Evolutionary conservation across 2,329 filamentous ascomycete species (phyloP).

Genomic region (Juglanconis oblonga): DNA sequence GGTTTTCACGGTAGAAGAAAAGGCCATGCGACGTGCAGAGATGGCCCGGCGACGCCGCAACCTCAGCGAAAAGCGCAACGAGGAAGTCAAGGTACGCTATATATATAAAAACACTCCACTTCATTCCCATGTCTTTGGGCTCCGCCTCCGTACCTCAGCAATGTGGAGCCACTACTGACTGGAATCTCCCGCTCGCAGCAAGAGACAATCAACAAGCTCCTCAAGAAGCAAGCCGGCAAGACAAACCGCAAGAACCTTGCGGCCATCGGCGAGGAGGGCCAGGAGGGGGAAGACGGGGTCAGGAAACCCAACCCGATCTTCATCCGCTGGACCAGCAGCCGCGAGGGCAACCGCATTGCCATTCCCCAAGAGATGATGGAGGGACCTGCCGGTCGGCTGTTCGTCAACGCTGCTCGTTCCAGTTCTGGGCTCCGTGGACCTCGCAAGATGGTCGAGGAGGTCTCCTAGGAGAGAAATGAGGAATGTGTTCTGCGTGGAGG

Average conservation of each 20-base stretch:
- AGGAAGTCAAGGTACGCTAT: constrained; percentile 56
- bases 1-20: constrained; percentile 58
- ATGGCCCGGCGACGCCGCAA: constrained; percentile 61
- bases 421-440: constrained; percentile 23
- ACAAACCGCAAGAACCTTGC: constrained; percentile 53
- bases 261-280: constrained; percentile 47
- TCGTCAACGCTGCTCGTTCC: constrained; percentile 32
- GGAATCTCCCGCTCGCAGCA: constrained; percentile 1
- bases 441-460: constrained; percentile 55
- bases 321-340: constrained; percentile 69
- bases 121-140: no score
- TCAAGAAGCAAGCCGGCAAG: constrained; percentile 83
- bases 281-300: constrained; percentile 26
- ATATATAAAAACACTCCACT: no score
- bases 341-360: constrained; percentile 59
- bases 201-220: constrained; percentile 85
- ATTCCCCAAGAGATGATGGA: constrained; percentile 68
- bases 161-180: background rate
- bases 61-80: constrained; percentile 62
- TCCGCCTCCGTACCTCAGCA: background rate
- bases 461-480: constrained; percentile 33
- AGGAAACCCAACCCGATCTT: constrained; percentile 58
- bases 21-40: constrained; percentile 60
- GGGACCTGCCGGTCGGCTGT: constrained; percentile 59
- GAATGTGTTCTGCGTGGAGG: background rate